Percentiles rank a stretch among this genome's conserved stretches.
phyloP scores from a whole-genome alignment of 768 basidiomycete genomes.

The Clavulina sp. region DNA sequence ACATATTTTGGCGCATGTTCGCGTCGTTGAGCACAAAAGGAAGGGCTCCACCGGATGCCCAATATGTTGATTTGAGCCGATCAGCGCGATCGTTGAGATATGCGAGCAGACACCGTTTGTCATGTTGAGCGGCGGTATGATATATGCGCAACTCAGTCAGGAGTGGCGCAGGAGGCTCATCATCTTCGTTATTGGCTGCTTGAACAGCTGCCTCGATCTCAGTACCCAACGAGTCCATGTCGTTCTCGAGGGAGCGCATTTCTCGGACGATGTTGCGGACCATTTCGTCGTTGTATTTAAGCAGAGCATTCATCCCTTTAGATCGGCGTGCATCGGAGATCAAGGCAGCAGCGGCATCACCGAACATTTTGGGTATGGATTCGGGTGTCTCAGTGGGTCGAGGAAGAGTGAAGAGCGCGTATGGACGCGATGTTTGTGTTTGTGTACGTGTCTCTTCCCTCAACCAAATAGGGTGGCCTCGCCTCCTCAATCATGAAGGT shows the following conservation, averaged over 20 bases:
- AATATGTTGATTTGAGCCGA: conserved; percentile 73
- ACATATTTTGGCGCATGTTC: conserved; percentile 53
- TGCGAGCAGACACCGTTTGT: conserved; percentile 90
- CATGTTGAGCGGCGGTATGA: conserved; percentile 76
- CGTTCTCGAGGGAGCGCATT: conserved; percentile 63
- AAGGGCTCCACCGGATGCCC: conserved; percentile 73
- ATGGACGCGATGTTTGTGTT: too few relatives aligned
- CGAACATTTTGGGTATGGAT: conserved; percentile 21
- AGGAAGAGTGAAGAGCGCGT: too few relatives aligned
- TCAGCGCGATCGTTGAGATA: conserved; percentile 82
- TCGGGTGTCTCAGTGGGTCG: too few relatives aligned
- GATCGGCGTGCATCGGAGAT: conserved; percentile 76
- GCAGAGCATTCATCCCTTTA: conserved; percentile 59
- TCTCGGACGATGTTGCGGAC: conserved; percentile 79
- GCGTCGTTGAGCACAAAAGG: conserved; percentile 59
- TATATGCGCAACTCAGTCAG: conserved; percentile 55
- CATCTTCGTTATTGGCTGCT: conserved; percentile 22
- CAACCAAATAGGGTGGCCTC: too few relatives aligned
- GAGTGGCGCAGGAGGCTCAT: conserved; percentile 19
- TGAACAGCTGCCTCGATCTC: conserved; percentile 25
- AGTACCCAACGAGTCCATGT: conserved; percentile 13
- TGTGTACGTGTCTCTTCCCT: too few relatives aligned
- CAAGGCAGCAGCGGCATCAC: conserved; percentile 75
- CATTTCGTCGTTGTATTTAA: conserved; percentile 83
- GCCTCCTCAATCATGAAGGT: conserved; percentile 65